phyloP scores from a whole-genome alignment of 2,329 filamentous ascomycete genomes.

The Colletotrichum sojae region DNA sequence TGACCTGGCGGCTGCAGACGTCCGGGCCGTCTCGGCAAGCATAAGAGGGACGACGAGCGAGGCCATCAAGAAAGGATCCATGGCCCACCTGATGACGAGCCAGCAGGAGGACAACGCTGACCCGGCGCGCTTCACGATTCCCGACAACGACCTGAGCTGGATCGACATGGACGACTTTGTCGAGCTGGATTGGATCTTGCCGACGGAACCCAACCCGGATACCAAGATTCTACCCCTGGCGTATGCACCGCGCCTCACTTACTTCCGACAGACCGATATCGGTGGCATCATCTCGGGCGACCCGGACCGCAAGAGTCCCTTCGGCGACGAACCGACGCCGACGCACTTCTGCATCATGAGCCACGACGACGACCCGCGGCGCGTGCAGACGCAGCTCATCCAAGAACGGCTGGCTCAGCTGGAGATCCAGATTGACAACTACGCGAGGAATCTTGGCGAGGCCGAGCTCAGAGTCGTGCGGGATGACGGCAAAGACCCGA shows the following conservation, averaged over 20 bases:
- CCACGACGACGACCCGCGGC: constrained; percentile 87
- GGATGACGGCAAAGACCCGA: constrained; percentile 63
- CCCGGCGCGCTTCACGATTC: constrained; percentile 92
- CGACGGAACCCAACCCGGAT: constrained; percentile 89
- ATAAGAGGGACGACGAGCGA: constrained; percentile 86
- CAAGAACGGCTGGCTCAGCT: constrained; percentile 84
- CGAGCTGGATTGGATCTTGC: constrained; percentile 95
- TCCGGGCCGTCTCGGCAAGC: constrained; percentile 92
- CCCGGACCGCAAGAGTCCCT: constrained; percentile 85
- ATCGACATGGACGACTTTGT: constrained; percentile 99
- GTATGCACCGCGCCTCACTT: constrained; percentile 94
- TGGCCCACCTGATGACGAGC: constrained; percentile 66
- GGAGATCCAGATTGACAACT: constrained; percentile 81
- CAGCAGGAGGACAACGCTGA: constrained; percentile 73
- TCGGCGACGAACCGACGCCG: constrained; percentile 92
- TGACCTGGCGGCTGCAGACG: constrained; percentile 91
- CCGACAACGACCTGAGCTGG: constrained; percentile 95
- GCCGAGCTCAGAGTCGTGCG: constrained; percentile 77
- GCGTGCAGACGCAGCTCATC: constrained; percentile 89
- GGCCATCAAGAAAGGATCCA: constrained; percentile 75
- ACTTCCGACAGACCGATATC: constrained; percentile 97
- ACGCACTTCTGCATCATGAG: constrained; percentile 98
- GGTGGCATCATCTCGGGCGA: constrained; percentile 84
- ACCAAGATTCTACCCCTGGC: constrained; percentile 95
- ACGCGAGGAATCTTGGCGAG: constrained; percentile 80